Evolutionary conservation across 768 basidiomycete species (phyloP).

Genomic region (Austroboletus eburneus): DNA sequence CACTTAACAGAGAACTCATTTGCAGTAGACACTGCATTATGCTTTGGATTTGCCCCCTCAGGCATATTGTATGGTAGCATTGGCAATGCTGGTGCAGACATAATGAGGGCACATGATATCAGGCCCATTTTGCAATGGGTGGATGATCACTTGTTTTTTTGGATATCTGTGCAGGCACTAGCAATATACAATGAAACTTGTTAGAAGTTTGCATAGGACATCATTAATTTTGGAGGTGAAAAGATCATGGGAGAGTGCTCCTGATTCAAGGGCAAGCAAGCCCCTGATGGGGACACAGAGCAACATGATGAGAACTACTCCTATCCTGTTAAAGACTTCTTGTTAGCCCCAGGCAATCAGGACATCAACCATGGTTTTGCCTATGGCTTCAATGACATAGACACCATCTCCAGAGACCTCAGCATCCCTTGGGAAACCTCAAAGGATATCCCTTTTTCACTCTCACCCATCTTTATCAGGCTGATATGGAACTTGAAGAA

Average conservation of each 20-base stretch:
- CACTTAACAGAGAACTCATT: too few relatives aligned
- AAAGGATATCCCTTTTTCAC: conserved; percentile 29
- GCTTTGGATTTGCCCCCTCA: conserved; percentile 21
- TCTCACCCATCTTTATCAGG: conserved; percentile 24
- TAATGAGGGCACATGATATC: conserved; percentile 8
- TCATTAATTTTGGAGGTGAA: too few relatives aligned
- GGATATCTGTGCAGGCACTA: too few relatives aligned
- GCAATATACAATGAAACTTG: neutral
- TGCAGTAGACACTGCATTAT: conserved; percentile 9
- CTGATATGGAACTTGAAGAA: conserved; percentile 8
- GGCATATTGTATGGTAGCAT: conserved; percentile 25
- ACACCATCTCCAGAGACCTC: conserved; percentile 28
- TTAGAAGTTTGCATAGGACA: too few relatives aligned
- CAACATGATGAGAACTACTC: neutral
- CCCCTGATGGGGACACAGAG: fast-evolving
- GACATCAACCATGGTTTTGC: neutral
- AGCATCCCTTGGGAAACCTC: conserved; percentile 30
- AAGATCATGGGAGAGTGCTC: neutral
- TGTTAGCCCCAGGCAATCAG: neutral
- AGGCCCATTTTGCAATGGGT: conserved; percentile 27
- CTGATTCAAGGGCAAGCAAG: neutral
- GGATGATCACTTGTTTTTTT: conserved; percentile 6
- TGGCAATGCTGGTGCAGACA: conserved; percentile 17
- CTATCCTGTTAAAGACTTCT: neutral
- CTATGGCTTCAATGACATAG: conserved; percentile 34